These are phyloP conservation scores for Mycena sanguinolenta DNA, from an alignment of 768 basidiomycete species.

Conservation along the genomic window DNA sequence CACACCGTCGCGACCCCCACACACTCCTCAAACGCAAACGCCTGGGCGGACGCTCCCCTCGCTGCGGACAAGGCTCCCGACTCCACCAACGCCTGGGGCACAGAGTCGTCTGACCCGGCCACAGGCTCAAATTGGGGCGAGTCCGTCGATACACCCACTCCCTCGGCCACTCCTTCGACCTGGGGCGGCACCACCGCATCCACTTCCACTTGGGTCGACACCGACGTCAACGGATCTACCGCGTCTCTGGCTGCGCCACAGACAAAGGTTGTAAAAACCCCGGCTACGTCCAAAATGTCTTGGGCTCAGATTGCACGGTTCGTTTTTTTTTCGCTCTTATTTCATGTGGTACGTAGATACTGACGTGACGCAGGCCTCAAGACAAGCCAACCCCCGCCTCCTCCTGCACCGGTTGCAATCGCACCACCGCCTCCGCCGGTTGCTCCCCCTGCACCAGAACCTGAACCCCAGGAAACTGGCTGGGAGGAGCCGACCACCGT, in stretches of 20 bases:
- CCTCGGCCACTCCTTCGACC: conserved; percentile 49
- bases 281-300: conserved; percentile 82
- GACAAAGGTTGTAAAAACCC: conserved; percentile 59
- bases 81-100: conserved; percentile 47
- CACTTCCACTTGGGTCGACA: conserved; percentile 51
- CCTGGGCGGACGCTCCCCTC: conserved; percentile 52
- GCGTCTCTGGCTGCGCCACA: conserved; percentile 44
- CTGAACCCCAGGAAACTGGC: conserved; percentile 51
- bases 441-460: conserved; percentile 52
- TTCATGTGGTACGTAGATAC: conserved; percentile 18
- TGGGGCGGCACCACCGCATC: conserved; percentile 46
- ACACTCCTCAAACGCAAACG: conserved; percentile 55
- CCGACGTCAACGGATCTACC: conserved; percentile 55
- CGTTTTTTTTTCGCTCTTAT: conserved; percentile 40
- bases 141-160: conserved; percentile 49
- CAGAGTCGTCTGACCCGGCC: conserved; percentile 36
- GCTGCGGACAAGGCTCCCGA: conserved; percentile 38
- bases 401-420: conserved; percentile 50
- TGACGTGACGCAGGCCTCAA: conserved; percentile 61
- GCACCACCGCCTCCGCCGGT: conserved; percentile 41
- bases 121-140: conserved; percentile 46
- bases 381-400: conserved; percentile 69
- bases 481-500: conserved; percentile 85
- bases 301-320: conserved; percentile 91
- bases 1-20: conserved; percentile 37